Evolutionary conservation across 495 filamentous ascomycete genomes (phyloP).

Genomic region (Pseudevernia furfuracea): DNA sequence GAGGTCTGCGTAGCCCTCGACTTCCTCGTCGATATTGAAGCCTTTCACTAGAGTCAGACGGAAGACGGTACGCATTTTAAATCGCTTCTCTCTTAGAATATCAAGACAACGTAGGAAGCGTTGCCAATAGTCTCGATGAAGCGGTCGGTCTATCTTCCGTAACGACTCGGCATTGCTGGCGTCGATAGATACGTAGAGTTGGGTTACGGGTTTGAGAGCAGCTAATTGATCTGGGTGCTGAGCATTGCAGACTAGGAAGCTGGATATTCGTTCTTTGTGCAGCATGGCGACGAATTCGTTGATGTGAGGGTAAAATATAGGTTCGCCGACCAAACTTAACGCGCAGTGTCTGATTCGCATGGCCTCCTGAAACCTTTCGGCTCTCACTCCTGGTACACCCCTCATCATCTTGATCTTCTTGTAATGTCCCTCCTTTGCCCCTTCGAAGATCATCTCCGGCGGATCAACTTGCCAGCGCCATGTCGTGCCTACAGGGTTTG

Average conservation of each 20-base stretch:
- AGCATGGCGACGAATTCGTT: conserved; percentile 79
- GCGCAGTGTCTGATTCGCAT: conserved; percentile 92
- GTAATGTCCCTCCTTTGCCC: conserved; percentile 86
- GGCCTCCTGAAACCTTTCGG: conserved; percentile 85
- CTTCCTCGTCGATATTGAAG: conserved; percentile 93
- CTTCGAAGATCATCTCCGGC: conserved; percentile 78
- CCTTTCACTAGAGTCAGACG: conserved; percentile 90
- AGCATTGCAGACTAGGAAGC: conserved; percentile 96
- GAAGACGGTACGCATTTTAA: conserved; percentile 85
- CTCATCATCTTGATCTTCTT: conserved; percentile 96
- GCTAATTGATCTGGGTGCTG: conserved; percentile 91
- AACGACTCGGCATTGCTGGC: conserved; percentile 84
- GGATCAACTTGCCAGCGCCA: conserved; percentile 95
- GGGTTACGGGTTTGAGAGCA: conserved; percentile 72
- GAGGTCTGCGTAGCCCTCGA: conserved; percentile 80
- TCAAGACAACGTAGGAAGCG: conserved; percentile 85
- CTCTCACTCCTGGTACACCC: conserved; percentile 83
- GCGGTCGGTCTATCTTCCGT: conserved; percentile 77
- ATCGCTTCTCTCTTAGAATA: conserved; percentile 73
- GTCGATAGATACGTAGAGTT: conserved; percentile 93
- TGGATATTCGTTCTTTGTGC: conserved; percentile 79
- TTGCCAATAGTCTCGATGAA: conserved; percentile 97
- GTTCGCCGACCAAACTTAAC: conserved; percentile 83
- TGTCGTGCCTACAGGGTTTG: conserved; percentile 89
- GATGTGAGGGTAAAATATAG: conserved; percentile 96